Evolutionary conservation across 2,329 filamentous ascomycete genomes (phyloP).

Genomic region (Cytospora chrysosperma): DNA sequence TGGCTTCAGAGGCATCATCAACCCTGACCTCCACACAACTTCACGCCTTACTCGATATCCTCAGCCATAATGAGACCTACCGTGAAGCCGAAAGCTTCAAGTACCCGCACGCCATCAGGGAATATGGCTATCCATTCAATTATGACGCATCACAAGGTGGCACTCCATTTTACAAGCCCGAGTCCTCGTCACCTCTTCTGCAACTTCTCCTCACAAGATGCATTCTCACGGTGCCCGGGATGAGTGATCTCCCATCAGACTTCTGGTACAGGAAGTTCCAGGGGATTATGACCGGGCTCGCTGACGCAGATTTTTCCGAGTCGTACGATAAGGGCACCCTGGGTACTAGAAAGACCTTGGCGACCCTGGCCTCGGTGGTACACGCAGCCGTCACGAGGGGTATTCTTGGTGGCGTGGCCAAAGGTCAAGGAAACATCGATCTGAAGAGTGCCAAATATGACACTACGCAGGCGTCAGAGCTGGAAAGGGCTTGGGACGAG

Average conservation of each 20-base stretch:
- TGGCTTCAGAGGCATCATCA: constrained; percentile 6
- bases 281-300: constrained; percentile 60
- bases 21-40: constrained; percentile 42
- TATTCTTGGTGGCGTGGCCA: constrained; percentile 58
- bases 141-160: neutral
- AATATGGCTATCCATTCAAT: constrained; percentile 69
- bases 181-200: constrained; percentile 61
- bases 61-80: constrained; percentile 60
- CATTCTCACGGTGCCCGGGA: constrained; percentile 63
- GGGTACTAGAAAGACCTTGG: constrained; percentile 71
- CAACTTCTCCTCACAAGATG: constrained; percentile 67
- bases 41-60: constrained; percentile 57
- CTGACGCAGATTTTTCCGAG: constrained; percentile 69
- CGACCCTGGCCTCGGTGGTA: constrained; percentile 68
- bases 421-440: constrained; percentile 26
- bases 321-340: constrained; percentile 78
- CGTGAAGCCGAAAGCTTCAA: constrained; percentile 73
- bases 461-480: constrained; percentile 55
- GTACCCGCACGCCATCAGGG: constrained; percentile 58
- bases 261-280: constrained; percentile 67
- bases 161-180: constrained; percentile 23
- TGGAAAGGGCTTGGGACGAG: constrained; percentile 65
- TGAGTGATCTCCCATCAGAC: constrained; percentile 59
- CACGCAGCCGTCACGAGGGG: constrained; percentile 69
- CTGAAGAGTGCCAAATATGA: constrained; percentile 50